Percentiles rank a stretch among this genome's conserved stretches.
These are phyloP conservation scores for Fusarium guadeloupense DNA, from an alignment of 2,329 filamentous ascomycete genomes.

Conservation along the genomic window DNA sequence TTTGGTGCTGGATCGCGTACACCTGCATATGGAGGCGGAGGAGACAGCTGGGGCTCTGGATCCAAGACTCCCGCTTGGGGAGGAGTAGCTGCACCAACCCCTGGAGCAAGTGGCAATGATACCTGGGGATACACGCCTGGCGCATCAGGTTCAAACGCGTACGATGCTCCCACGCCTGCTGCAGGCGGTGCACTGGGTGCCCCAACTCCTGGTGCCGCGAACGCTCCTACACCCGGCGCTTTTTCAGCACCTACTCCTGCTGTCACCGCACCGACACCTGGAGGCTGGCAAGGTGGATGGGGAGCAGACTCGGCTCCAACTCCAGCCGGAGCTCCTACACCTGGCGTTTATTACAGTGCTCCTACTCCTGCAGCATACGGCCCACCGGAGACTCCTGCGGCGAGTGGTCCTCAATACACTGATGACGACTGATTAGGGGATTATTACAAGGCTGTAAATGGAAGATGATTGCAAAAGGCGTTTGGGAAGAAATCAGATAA, in stretches of 20 bases:
- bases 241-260: slow-evolving; percentile 72
- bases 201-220: slow-evolving; percentile 69
- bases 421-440: slow-evolving; percentile 56
- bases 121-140: slow-evolving; percentile 69
- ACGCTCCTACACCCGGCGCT: slow-evolving; percentile 77
- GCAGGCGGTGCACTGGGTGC: slow-evolving; percentile 64
- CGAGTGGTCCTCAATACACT: slow-evolving; percentile 64
- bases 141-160: slow-evolving; percentile 56
- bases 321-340: slow-evolving; percentile 74
- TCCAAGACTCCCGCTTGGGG: slow-evolving; percentile 83
- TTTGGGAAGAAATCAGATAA: slow-evolving; percentile 24
- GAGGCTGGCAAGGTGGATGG: slow-evolving; percentile 69
- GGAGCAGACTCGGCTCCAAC: slow-evolving; percentile 72
- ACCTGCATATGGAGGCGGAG: slow-evolving; percentile 65
- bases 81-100: slow-evolving; percentile 66
- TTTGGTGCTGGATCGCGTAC: slow-evolving; percentile 76
- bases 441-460: slow-evolving; percentile 1
- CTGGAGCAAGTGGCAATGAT: slow-evolving; percentile 66
- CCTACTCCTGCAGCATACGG: slow-evolving; percentile 71
- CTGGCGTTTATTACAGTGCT: slow-evolving; percentile 66
- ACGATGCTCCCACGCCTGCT: slow-evolving; percentile 75
- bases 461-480: slow-evolving; percentile 30
- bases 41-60: slow-evolving; percentile 71
- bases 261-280: slow-evolving; percentile 74
- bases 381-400: slow-evolving; percentile 69